Evolutionary conservation across 176 grass and related monocot species (phyloP), one percentile per base, ranked within the genome.

Genomic region (Phragmites australis): DNA sequence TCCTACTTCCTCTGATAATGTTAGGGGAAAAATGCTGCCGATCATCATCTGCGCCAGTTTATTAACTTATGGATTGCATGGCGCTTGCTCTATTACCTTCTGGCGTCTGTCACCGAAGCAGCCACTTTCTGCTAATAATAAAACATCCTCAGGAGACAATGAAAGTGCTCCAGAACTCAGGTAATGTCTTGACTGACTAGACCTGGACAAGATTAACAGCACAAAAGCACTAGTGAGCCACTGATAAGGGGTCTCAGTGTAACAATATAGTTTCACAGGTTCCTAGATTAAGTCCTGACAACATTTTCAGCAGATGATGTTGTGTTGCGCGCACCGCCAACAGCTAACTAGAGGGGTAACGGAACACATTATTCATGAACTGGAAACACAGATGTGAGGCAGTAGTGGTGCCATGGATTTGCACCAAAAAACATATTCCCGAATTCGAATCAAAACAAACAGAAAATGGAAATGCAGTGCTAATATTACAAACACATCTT

Each of bases 131-230:
- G 81, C 67, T 80, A 98, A 94, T 31, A 98, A 77, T 83, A 84
- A 71, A 6, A 87, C 27, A 46, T 81, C 86, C 68, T 93, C 81
- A 8, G 51, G 53, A 75, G 88, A 85, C 39, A 93, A 66, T 18
- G 49, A 76, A 77, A 98, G 81, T 69, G 84, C 69, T 8, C 86
- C 89, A 45, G 83, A 81, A 70, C 56, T 94, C 65, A 94, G 72
- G 74, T 98, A 98, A 81, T 91, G 92, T 58, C 43, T 88, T 80
- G 83, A 37, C 50, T 77, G 76, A 73, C 84, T 83, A 88, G 81
- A 87, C 84, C 95, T 98, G 83, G 41, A 50, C 41, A 52, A 67
- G 39, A 41, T 18, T 72, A 68, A 85, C 41, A 69, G 17, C 13
- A 70, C 42, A 45, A 17, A 6, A 64, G 2, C 50, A 32, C 30